Conservation (phyloP, 306 rosid species). For the Clitoria ternatea region DNA sequence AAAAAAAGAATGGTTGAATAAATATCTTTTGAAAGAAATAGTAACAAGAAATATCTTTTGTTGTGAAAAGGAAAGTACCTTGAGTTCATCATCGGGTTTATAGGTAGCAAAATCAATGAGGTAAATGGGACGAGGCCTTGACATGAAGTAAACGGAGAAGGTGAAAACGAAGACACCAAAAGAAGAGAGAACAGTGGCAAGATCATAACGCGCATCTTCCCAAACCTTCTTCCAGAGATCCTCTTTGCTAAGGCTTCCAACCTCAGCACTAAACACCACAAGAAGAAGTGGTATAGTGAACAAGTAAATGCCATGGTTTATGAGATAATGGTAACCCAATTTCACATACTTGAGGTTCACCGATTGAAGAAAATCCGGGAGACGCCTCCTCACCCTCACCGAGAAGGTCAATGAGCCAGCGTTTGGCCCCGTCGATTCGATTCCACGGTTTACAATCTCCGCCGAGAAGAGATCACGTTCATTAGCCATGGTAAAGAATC, state of each 20-base stretch:
- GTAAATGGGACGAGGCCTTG: conserved; percentile 77
- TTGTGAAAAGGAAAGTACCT: too few relatives aligned
- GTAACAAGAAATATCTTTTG: too few relatives aligned
- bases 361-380: conserved; percentile 89
- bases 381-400: conserved; percentile 68
- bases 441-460: conserved; percentile 87
- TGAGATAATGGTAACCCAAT: conserved; percentile 82
- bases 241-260: conserved; percentile 72
- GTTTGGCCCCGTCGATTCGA: conserved; percentile 82
- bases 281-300: conserved; percentile 74
- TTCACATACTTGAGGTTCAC: conserved; percentile 96
- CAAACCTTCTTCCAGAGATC: conserved; percentile 85
- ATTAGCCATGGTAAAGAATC: conserved; percentile 44
- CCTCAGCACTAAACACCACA: conserved; percentile 84
- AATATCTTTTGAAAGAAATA: too few relatives aligned
- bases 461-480: conserved; percentile 79
- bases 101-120: conserved; percentile 82
- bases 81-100: conserved; percentile 64
- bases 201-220: conserved; percentile 82
- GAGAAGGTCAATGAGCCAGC: conserved; percentile 91
- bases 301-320: conserved; percentile 83
- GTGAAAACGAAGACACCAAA: conserved; percentile 83
- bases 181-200: conserved; percentile 73
- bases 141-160: conserved; percentile 82
- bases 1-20: too few relatives aligned